Evolutionary conservation across 2,329 filamentous ascomycete species (phyloP).

Genomic region (Fusarium sp.): DNA sequence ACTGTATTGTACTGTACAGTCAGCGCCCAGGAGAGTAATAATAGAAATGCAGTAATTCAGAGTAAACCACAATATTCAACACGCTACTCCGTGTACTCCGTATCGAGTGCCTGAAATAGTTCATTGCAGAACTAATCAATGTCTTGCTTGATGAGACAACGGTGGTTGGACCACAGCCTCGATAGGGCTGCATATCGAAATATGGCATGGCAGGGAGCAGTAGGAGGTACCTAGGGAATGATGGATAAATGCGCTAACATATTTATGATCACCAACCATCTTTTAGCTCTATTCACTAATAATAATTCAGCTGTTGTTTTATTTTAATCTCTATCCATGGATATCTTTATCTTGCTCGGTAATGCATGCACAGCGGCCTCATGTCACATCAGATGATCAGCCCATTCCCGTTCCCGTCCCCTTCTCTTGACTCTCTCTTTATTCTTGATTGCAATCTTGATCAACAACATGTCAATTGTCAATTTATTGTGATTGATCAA

Average conservation of each 20-base stretch:
- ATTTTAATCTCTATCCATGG: background rate
- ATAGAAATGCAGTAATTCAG: constrained; percentile 5
- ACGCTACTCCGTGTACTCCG: background rate
- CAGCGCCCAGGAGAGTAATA: constrained; percentile 7
- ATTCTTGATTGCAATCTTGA: no score
- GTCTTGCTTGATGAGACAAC: constrained; percentile 1
- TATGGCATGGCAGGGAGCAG: constrained; percentile 23
- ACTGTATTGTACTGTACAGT: background rate
- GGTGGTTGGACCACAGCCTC: constrained; percentile 25
- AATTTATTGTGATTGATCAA: background rate
- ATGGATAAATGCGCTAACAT: background rate
- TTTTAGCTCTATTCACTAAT: background rate
- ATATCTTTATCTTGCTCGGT: background rate
- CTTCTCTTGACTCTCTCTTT: background rate
- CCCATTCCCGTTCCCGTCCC: background rate
- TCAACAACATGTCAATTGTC: background rate
- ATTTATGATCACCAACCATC: background rate
- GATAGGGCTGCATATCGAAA: constrained; percentile 28
- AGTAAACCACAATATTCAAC: background rate
- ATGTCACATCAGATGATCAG: background rate
- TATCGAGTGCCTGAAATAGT: background rate
- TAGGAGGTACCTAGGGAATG: no score
- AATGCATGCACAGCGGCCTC: background rate
- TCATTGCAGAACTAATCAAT: constrained; percentile 4
- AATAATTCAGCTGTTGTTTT: background rate